Evolutionary conservation across 176 grass and related monocot species (phyloP), one percentile per base, ranked within the genome.

Genomic region (Microstegium vimineum): DNA sequence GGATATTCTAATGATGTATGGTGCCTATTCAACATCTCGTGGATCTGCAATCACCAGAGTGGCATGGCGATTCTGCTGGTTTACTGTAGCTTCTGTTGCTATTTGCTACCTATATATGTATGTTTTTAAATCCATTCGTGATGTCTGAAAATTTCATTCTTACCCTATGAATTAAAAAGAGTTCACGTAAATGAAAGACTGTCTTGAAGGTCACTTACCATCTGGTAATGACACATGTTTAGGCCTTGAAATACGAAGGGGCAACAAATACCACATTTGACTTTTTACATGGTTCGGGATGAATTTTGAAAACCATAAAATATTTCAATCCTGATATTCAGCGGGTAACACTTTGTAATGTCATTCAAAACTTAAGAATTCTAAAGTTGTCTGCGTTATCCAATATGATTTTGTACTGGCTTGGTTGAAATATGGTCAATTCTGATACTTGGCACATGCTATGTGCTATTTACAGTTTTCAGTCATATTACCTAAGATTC

Each of bases 1-100:
- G 77, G 95, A 98, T 71, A 89, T 93, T 81, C 79, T 94, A 26
- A 98, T 94, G 95, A 98, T 98, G 95, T 98, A 90, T 59, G 95
- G 95, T 76, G 95, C 92, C 42, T 98, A 91, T 91, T 95, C 95
- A 67, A 98, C 92, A 37, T 93, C 95, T 82, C 95, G 90, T 42
- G 49, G 90, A 72, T 93, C 95, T 81, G 95, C 95, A 76, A 87
- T 94, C 31, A 81, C 87, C 41, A 85, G 95, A 88, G 94, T 92
- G 46, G 77, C 92, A 37, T 94, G 75, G 79, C 88, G 95, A 57
- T 89, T 98, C 72, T 85, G 87, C 68, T 98, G 84, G 95, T 98
- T 94, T 86, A 87, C 82, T 12, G 62, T 74, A 70, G 66, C 92
- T 45, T 95, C 95, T 26, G 72, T 94, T 46, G 81, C 36, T 20